phyloP scores from a whole-genome alignment of 768 basidiomycete species.

The Postia placenta region DNA sequence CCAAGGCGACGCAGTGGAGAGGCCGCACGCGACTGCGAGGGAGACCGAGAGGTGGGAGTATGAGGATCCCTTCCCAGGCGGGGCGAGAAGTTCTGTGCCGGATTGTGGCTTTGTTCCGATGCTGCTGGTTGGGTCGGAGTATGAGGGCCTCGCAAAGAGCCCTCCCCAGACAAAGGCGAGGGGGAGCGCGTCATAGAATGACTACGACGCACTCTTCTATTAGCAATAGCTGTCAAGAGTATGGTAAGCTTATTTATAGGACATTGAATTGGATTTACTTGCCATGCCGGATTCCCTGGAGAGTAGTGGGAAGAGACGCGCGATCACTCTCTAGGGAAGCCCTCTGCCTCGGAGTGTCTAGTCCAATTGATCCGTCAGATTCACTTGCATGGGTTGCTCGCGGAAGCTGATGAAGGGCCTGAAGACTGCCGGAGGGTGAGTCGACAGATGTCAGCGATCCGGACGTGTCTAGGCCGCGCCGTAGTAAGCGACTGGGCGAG shows the following conservation, averaged over 20 bases:
- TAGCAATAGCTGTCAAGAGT: slow-evolving; percentile 17
- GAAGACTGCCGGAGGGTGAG: slow-evolving; percentile 15
- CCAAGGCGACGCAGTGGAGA: slow-evolving; percentile 59
- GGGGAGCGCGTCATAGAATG: slow-evolving; percentile 31
- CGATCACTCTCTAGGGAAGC: slow-evolving; percentile 54
- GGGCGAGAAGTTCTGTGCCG: slow-evolving; percentile 13
- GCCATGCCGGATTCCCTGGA: slow-evolving; percentile 37
- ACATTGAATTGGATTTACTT: slow-evolving; percentile 6
- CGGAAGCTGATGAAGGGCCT: slow-evolving; percentile 13
- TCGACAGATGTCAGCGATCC: slow-evolving; percentile 37
- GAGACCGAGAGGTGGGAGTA: slow-evolving; percentile 24
- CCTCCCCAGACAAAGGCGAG: slow-evolving; percentile 17
- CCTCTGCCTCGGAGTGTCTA: slow-evolving; percentile 42
- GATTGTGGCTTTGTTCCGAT: slow-evolving; percentile 3
- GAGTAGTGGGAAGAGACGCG: slow-evolving; percentile 31
- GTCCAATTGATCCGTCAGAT: slow-evolving; percentile 34
- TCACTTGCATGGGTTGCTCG: slow-evolving; percentile 17
- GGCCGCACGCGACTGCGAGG: slow-evolving; percentile 33
- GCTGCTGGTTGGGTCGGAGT: slow-evolving; percentile 9
- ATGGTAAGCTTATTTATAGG: slow-evolving; percentile 3
- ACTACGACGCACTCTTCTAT: slow-evolving; percentile 25
- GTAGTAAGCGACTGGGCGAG: slow-evolving; percentile 26
- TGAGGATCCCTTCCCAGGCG: slow-evolving; percentile 19
- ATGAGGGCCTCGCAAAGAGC: slow-evolving; percentile 12
- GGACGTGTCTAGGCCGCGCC: slow-evolving; percentile 34